Percentiles rank a stretch among this genome's conserved stretches.
phyloP scores from a whole-genome alignment of 768 basidiomycete species.

The Tylopilus rubrobrunneus region DNA sequence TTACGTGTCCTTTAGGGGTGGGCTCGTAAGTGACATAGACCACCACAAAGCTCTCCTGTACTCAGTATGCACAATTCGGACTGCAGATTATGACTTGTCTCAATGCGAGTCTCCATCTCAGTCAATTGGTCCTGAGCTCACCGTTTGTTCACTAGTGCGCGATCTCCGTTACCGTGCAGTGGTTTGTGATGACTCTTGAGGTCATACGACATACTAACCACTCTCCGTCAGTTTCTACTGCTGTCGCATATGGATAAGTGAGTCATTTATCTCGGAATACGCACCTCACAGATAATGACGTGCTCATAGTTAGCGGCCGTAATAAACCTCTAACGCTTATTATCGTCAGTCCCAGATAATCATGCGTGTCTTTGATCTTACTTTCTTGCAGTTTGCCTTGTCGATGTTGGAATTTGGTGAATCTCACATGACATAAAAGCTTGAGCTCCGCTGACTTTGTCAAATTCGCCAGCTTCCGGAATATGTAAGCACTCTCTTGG shows the following conservation, averaged over 20 bases:
- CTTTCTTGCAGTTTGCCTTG: not conserved
- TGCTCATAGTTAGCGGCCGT: constrained; percentile 7
- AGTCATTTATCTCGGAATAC: not conserved
- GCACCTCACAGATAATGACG: not conserved
- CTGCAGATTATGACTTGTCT: not conserved
- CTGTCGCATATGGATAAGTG: constrained; percentile 14
- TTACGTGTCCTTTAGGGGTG: constrained; percentile 2
- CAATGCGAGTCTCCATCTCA: not conserved
- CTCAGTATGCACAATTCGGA: not conserved
- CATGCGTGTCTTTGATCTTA: not conserved
- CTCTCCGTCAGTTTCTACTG: constrained; percentile 8
- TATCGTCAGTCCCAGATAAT: constrained; percentile 1
- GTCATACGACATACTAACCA: not conserved
- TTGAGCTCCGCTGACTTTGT: no score
- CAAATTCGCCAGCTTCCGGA: not conserved
- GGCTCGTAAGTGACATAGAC: constrained; percentile 5
- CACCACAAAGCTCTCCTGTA: not conserved
- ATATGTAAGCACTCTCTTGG: constrained; percentile 1
- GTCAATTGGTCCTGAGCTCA: not conserved
- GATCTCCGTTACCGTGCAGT: constrained; percentile 1
- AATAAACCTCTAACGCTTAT: constrained; percentile 7
- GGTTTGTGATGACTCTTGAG: constrained; percentile 2
- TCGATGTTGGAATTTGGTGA: not conserved
- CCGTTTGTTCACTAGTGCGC: not conserved
- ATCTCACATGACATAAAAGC: no score